phyloP scores from a whole-genome alignment of 23 red algal species.

The Pyropia yezoensis region DNA sequence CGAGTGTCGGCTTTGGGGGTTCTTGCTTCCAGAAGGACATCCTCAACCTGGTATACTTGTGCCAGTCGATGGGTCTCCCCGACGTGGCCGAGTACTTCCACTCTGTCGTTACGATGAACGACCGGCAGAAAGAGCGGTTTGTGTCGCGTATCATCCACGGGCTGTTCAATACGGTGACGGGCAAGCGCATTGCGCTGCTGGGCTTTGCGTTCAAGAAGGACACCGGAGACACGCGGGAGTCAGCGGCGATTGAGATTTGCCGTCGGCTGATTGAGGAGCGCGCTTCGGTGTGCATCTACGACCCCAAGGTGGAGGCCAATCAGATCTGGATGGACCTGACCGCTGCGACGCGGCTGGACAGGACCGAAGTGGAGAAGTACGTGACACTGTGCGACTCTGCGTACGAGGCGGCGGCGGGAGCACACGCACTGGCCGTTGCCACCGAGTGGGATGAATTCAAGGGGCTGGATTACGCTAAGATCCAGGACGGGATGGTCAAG shows the following conservation, averaged over 20 bases:
- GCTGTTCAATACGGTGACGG: slow-evolving; percentile 94
- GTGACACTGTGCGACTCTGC: slow-evolving; percentile 45
- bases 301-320: slow-evolving; percentile 79
- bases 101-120: slow-evolving; percentile 91
- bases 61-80: slow-evolving; percentile 74
- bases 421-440: slow-evolving; percentile 78
- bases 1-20: slow-evolving; percentile 90
- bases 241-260: slow-evolving; percentile 84
- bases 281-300: slow-evolving; percentile 81
- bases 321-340: slow-evolving; percentile 94
- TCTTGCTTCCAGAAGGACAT: slow-evolving; percentile 99
- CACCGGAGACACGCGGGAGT: slow-evolving; percentile 97
- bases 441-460: slow-evolving; percentile 98
- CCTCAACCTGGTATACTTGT: slow-evolving; percentile 96
- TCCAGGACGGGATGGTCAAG: slow-evolving; percentile 73
- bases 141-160: slow-evolving; percentile 90
- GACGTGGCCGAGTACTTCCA: slow-evolving; percentile 93
- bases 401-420: slow-evolving; percentile 31
- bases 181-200: slow-evolving; percentile 93
- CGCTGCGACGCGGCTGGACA: slow-evolving; percentile 48
- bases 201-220: slow-evolving; percentile 99
- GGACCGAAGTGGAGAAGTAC: slow-evolving; percentile 59
- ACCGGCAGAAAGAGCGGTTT: slow-evolving; percentile 95
- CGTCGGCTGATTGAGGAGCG: slow-evolving; percentile 77
- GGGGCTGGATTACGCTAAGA: slow-evolving; percentile 64